Base-by-base conservation (phyloP, 805 yeast genomes). In the Lachancea sp. region DNA sequence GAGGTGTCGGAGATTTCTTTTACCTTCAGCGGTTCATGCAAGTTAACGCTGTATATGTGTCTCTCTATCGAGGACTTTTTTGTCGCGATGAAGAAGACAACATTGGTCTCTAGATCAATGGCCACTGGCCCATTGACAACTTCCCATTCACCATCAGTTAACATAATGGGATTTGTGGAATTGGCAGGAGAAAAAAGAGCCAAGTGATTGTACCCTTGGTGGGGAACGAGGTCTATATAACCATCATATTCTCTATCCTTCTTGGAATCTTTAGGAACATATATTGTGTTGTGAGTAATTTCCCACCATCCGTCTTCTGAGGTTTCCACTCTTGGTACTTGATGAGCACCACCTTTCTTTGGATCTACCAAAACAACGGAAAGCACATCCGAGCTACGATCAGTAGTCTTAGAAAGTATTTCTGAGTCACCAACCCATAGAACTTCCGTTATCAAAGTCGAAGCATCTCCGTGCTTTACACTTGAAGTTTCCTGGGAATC, bases 111-210 rank as follows among this genome's bases (percentile, higher is more conserved):
- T 38, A 62, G 65, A 53, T 83, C 87, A 61, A 76, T 77, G 0
- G 80, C 72, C 2, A 80, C 66, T 2, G 83, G 78, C 1, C 86
- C 89, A 45, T 69, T 73, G 20, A 75, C 83, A n/a, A 92, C 95
- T 60, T 92, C 98, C 95, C 96, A 92, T 1, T 72, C 63, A 5
- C 98, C 98, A 3, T 61, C 43, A 1, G 92, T 84, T 34, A 95
- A 70, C 17, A 82, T 58, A 2, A 52, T 52, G 3, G 86, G 86
- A 12, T 63, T 60, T 0, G 76, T 46, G 4, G 80, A 59, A 19
- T 71, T 68, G 2, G 87, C 77, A 4, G 95, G 92, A 2, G 84
- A 68, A 57, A 78, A 92, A 60, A 83, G 89, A 0, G 88, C 97
- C 47, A 92, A 67, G 60, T 92, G 98, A 43, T 70, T 70, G 50